These are phyloP conservation scores for Mucor plumbeus DNA, from an alignment of 371 early-diverging fungal species.

Conservation along the genomic window DNA sequence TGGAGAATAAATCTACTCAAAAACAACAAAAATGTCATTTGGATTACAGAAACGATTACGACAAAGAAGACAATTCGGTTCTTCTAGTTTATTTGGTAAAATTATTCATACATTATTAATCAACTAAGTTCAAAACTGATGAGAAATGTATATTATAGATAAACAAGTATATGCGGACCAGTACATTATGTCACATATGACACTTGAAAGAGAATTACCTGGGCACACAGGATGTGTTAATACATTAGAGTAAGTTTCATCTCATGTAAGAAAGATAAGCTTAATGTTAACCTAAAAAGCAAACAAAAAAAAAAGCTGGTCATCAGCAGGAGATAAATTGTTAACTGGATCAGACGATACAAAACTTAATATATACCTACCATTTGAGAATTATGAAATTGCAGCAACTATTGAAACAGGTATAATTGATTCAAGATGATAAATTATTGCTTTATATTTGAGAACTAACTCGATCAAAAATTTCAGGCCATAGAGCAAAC, in stretches of 20 bases:
- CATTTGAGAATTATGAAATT: conserved; percentile 36
- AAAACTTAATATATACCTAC: conserved; percentile 59
- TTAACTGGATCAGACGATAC: conserved; percentile 75
- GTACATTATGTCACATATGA: conserved; percentile 32
- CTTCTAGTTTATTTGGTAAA: not conserved
- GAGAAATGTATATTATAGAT: conserved; percentile 15
- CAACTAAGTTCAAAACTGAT: no score
- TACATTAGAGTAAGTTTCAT: conserved; percentile 58
- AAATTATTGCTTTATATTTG: no score
- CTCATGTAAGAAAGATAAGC: not conserved
- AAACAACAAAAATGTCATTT: conserved; percentile 12
- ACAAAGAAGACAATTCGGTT: conserved; percentile 15
- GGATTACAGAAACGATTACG: conserved; percentile 4
- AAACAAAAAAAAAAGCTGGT: conserved; percentile 56
- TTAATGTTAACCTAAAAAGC: not conserved
- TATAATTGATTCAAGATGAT: not conserved
- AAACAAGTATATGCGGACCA: conserved; percentile 38
- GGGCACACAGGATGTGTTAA: conserved; percentile 85
- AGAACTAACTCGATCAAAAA: not conserved
- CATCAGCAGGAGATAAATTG: conserved; percentile 57
- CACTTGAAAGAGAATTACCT: conserved; percentile 45
- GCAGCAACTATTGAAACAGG: conserved; percentile 26
- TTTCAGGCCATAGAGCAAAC: conserved; percentile 69
- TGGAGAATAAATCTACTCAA: not conserved
- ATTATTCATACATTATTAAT: no score